Base-by-base conservation (phyloP, 148 eudicot species). In the Rhododendron griersonianum region DNA sequence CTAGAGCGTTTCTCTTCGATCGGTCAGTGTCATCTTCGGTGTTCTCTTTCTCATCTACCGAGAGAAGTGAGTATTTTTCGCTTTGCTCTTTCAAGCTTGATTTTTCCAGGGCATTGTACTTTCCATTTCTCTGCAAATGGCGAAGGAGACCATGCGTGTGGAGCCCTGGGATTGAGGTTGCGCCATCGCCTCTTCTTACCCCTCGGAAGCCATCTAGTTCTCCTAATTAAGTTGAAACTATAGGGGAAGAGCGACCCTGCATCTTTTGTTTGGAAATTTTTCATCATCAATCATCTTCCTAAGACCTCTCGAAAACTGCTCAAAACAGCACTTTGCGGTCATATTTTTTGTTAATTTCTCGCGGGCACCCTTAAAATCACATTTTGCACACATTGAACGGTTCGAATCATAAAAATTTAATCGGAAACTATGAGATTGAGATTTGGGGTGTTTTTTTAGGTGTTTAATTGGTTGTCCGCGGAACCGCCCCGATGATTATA, bases 141-240 rank as follows among this genome's bases (percentile, higher is more conserved):
- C 59, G 13, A 85, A 82, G 84, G 85, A 81, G 35, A 85, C 45
- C 45, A 59, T 74, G 16, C 79, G 19, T 0, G 14, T 48, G 78
- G 78, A 67, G 45, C 79, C 79, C 86, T 47, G 57, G 80, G 50
- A 87, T 86, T 57, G 91, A 86, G 87, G 91, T 88, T 78, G 90
- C 90, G 67, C 88, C 91, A 7, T 67, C 89, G n/a, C 90, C 81
- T n/a, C 37, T 90, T 35, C 51, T 87, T 5, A 30, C 25, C 51
- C 89, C 92, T 37, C 65, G 50, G 3, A 90, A 85, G 63, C 84
- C 86, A 14, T 90, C 90, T 39, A 71, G 78, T 63, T 85, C 81
- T 50, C 92, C 92, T 41, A 41, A 41, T 41, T 10, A 63, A 86
- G 25, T 90, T 0, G 90, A 87, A 73, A 87, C 90, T 1, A 90